These are phyloP conservation scores for Emergomyces orientalis DNA, from an alignment of 2,329 filamentous ascomycete genomes.

Conservation along the genomic window DNA sequence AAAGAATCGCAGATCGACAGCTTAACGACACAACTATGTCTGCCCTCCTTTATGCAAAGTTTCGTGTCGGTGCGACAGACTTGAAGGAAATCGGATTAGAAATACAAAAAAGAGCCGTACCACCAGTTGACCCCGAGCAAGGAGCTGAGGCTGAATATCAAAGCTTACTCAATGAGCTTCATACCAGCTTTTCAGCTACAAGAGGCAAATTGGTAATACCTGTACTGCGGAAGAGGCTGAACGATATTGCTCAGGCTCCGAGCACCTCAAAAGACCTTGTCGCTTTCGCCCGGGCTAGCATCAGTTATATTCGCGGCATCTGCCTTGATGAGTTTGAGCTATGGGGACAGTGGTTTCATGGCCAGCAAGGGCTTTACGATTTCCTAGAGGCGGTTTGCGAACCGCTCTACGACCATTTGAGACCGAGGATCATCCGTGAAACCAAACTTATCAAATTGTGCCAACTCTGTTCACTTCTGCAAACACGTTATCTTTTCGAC, in stretches of 20 bases:
- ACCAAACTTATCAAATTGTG: conserved; percentile 57
- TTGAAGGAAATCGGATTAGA: conserved; percentile 57
- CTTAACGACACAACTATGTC: conserved; percentile 64
- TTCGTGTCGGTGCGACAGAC: conserved; percentile 56
- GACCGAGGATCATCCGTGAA: conserved; percentile 57
- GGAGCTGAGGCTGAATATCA: conserved; percentile 55
- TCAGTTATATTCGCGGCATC: conserved; percentile 56
- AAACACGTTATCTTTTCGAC: conserved; percentile 56
- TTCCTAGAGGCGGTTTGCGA: conserved; percentile 60
- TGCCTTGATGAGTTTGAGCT: conserved; percentile 59
- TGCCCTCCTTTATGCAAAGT: conserved; percentile 61
- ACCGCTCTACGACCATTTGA: conserved; percentile 56
- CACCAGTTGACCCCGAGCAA: conserved; percentile 50
- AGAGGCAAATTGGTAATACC: conserved; percentile 51
- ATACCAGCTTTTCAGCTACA: conserved; percentile 53
- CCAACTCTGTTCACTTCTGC: conserved; percentile 56
- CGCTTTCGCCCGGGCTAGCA: conserved; percentile 53
- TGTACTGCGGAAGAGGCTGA: conserved; percentile 52
- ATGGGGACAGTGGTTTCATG: conserved; percentile 58
- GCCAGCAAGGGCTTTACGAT: conserved; percentile 53
- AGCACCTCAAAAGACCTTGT: conserved; percentile 56
- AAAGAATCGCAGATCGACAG: conserved; percentile 56
- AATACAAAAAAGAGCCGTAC: conserved; percentile 56
- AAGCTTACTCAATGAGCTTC: conserved; percentile 55
- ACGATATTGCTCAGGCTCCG: conserved; percentile 47